phyloP scores from a whole-genome alignment of 2,329 filamentous ascomycete genomes.

The Tolypocladium nubicola region DNA sequence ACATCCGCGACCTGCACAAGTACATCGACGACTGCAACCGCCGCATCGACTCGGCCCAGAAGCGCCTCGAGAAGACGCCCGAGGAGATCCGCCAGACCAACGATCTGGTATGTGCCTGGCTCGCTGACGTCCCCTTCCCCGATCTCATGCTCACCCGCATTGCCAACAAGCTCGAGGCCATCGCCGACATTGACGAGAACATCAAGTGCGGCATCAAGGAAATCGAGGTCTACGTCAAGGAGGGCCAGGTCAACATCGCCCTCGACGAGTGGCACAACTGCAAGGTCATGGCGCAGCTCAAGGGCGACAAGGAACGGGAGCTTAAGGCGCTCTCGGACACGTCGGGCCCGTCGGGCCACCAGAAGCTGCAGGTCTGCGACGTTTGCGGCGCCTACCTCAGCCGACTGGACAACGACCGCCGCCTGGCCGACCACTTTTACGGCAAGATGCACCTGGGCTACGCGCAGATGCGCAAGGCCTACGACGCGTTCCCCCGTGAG shows the following conservation, averaged over 20 bases:
- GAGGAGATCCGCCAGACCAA: slow-evolving; percentile 97
- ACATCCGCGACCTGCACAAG: slow-evolving; percentile 89
- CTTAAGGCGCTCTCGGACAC: slow-evolving; percentile 87
- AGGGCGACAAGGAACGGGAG: slow-evolving; percentile 76
- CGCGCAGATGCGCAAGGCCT: slow-evolving; percentile 94
- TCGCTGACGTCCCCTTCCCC: neutral
- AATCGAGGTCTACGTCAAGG: slow-evolving; percentile 30
- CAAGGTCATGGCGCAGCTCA: slow-evolving; percentile 67
- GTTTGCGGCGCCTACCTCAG: slow-evolving; percentile 94
- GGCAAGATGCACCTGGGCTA: slow-evolving; percentile 99
- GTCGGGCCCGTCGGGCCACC: slow-evolving; percentile 83
- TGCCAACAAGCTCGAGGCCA: slow-evolving; percentile 54
- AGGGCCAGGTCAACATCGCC: slow-evolving; percentile 59
- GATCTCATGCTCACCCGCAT: accelerated
- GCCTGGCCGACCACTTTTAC: slow-evolving; percentile 94
- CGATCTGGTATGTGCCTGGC: slow-evolving; percentile 43
- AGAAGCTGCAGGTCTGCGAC: slow-evolving; percentile 97
- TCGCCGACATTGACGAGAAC: slow-evolving; percentile 67
- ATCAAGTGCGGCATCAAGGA: slow-evolving; percentile 79
- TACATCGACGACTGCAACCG: slow-evolving; percentile 97
- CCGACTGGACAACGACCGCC: slow-evolving; percentile 84
- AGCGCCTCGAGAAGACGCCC: slow-evolving; percentile 88
- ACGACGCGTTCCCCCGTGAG: slow-evolving; percentile 77
- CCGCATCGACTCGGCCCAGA: slow-evolving; percentile 81
- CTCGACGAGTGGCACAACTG: slow-evolving; percentile 84